A percentile compares a stretch with the other conserved stretches of the same genome.
Conservation (phyloP, 202 grass and related monocot genomes). For the Zizania palustris region DNA sequence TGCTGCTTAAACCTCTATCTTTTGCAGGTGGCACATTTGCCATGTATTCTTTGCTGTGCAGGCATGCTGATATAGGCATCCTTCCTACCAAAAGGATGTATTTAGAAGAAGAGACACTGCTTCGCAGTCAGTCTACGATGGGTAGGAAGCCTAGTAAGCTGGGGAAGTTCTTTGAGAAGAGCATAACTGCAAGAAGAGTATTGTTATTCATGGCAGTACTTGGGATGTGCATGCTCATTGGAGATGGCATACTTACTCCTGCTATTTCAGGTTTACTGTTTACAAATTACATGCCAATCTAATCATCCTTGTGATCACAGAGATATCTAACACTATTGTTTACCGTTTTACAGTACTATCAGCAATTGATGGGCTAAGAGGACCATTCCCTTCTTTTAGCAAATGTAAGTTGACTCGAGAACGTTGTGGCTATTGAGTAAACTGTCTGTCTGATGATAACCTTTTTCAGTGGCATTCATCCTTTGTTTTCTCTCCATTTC, state of each 20-base stretch:
- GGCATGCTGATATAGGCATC: slow-evolving; percentile 61
- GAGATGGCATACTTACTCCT: slow-evolving; percentile 74
- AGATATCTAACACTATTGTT: neutral
- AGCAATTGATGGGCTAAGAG: slow-evolving; percentile 58
- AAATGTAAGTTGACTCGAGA: slow-evolving; percentile 44
- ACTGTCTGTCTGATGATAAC: neutral
- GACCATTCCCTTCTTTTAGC: slow-evolving; percentile 60
- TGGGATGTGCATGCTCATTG: slow-evolving; percentile 77
- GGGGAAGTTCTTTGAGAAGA: slow-evolving; percentile 58
- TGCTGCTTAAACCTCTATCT: slow-evolving; percentile 17
- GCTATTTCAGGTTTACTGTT: slow-evolving; percentile 61
- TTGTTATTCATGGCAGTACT: slow-evolving; percentile 64
- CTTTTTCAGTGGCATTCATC: slow-evolving; percentile 12
- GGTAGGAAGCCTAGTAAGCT: slow-evolving; percentile 48
- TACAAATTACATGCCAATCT: slow-evolving; percentile 11
- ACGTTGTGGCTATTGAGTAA: slow-evolving; percentile 21
- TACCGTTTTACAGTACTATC: slow-evolving; percentile 53
- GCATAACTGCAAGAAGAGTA: slow-evolving; percentile 60
- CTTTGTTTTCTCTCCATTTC: slow-evolving; percentile 18
- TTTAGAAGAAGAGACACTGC: slow-evolving; percentile 45
- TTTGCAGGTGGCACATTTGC: slow-evolving; percentile 74
- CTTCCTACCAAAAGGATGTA: slow-evolving; percentile 57
- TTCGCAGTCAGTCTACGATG: slow-evolving; percentile 30
- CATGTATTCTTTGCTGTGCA: slow-evolving; percentile 69
- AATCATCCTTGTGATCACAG: slow-evolving; percentile 6